Conservation (phyloP, 2,329 filamentous ascomycete genomes). For the Talaromyces rugulosus region DNA sequence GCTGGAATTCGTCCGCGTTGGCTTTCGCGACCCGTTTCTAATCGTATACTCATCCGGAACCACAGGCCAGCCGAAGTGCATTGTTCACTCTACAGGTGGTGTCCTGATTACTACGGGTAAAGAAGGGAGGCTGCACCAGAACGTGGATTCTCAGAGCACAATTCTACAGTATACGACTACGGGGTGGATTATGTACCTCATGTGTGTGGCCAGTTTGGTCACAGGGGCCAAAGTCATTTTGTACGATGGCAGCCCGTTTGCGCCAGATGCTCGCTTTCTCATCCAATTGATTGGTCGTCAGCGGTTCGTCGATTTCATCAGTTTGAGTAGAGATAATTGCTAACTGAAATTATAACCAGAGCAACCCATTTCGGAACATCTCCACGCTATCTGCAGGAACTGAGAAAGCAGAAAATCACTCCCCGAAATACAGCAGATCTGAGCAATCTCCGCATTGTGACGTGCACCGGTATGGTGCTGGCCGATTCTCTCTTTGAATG, state of each 20-base stretch:
- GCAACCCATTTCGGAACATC: conserved; percentile 73
- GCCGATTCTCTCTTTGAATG: conserved; percentile 74
- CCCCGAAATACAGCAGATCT: conserved; percentile 63
- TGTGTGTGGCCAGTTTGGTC: conserved; percentile 55
- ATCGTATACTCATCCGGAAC: conserved; percentile 77
- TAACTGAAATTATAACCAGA: conserved; percentile 19
- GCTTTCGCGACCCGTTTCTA: conserved; percentile 70
- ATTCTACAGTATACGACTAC: conserved; percentile 63
- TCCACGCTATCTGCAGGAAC: conserved; percentile 70
- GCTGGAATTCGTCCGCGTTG: conserved; percentile 56
- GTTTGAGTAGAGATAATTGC: not conserved
- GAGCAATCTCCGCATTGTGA: conserved; percentile 57
- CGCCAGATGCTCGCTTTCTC: conserved; percentile 62
- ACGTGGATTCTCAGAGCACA: conserved; percentile 40
- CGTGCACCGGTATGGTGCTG: conserved; percentile 77
- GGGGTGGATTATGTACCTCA: conserved; percentile 86
- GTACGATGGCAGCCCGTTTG: conserved; percentile 81
- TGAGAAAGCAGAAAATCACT: conserved; percentile 60
- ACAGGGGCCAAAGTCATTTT: conserved; percentile 60
- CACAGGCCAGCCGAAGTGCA: conserved; percentile 79
- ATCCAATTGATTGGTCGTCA: conserved; percentile 60
- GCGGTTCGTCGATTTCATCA: conserved; percentile 24
- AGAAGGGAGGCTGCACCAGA: conserved; percentile 55
- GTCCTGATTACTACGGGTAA: conserved; percentile 45
- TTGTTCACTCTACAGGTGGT: conserved; percentile 63